These are phyloP conservation scores for Ramaria sp. DNA, from an alignment of 768 basidiomycete genomes.

Conservation along the genomic window DNA sequence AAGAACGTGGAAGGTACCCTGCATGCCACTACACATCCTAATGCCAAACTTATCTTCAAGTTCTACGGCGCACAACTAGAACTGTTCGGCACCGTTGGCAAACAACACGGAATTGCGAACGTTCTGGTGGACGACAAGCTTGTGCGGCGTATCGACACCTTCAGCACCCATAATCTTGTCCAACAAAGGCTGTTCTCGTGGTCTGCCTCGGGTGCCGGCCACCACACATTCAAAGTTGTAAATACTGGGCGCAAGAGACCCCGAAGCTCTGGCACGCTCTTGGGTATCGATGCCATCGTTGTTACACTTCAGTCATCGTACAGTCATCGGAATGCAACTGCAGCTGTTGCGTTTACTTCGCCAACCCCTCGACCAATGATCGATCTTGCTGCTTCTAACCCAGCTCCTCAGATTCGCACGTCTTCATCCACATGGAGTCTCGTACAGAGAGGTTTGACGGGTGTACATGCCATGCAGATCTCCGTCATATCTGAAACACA, in stretches of 20 bases:
- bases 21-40: conserved; percentile 35
- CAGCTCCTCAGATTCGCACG: background rate
- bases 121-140: conserved; percentile 49
- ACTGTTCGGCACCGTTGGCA: conserved; percentile 58
- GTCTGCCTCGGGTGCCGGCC: conserved; percentile 36
- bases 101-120: conserved; percentile 39
- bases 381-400: background rate
- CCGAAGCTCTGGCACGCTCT: conserved; percentile 23
- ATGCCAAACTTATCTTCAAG: conserved; percentile 41
- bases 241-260: conserved; percentile 35
- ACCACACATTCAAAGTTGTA: conserved; percentile 54
- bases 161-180: conserved; percentile 23
- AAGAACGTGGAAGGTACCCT: conserved; percentile 40
- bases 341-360: conserved; percentile 3
- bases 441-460: conserved; percentile 55
- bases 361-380: conserved; percentile 6
- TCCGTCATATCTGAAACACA: conserved; percentile 56
- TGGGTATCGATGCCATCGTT: conserved; percentile 58
- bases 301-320: conserved; percentile 29
- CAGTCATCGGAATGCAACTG: background rate
- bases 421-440: conserved; percentile 40
- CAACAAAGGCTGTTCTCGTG: conserved; percentile 60
- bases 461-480: conserved; percentile 73
- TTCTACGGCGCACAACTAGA: conserved; percentile 71
- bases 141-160: conserved; percentile 35